Percentiles rank a stretch among this genome's conserved stretches.
Conservation (phyloP, 2,329 filamentous ascomycete species). For the Paracamarosporium sp. region DNA sequence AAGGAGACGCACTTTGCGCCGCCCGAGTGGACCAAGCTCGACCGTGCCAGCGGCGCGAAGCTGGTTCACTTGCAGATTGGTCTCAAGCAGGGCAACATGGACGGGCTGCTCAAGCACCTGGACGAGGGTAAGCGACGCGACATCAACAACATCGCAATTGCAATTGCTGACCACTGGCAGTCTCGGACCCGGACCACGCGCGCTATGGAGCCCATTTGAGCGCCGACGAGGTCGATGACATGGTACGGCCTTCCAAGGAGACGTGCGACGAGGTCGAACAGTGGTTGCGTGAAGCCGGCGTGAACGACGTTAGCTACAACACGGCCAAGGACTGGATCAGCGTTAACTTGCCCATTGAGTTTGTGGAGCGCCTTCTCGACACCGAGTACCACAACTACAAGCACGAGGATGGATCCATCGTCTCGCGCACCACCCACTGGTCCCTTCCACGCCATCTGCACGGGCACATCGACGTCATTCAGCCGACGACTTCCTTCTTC, state of each 20-base stretch:
- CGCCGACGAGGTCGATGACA: slow-evolving; percentile 58
- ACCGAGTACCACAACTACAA: slow-evolving; percentile 59
- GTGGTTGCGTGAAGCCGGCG: slow-evolving; percentile 63
- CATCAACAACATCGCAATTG: not conserved
- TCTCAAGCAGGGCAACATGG: slow-evolving; percentile 64
- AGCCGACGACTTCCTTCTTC: slow-evolving; percentile 67
- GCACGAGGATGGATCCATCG: slow-evolving; percentile 59
- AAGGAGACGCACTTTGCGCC: slow-evolving; percentile 65
- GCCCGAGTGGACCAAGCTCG: slow-evolving; percentile 56
- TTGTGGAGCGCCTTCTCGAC: slow-evolving; percentile 60
- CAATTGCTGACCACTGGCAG: slow-evolving; percentile 8
- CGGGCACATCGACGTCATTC: slow-evolving; percentile 64
- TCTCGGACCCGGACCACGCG: slow-evolving; percentile 60
- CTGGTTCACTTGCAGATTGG: slow-evolving; percentile 64
- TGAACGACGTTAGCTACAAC: slow-evolving; percentile 55
- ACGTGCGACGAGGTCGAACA: slow-evolving; percentile 60
- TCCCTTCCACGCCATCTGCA: slow-evolving; percentile 65
- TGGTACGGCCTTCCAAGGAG: slow-evolving; percentile 61
- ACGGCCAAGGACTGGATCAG: slow-evolving; percentile 66
- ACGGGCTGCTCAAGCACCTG: slow-evolving; percentile 62
- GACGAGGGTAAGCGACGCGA: slow-evolving; percentile 52
- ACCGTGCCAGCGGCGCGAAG: slow-evolving; percentile 56
- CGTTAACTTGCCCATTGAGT: slow-evolving; percentile 58
- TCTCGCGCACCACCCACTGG: slow-evolving; percentile 63
- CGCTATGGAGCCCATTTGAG: slow-evolving; percentile 64